Base-by-base conservation (phyloP, 2,329 filamentous ascomycete species). In the Dryadomyces quercus-mongolicae region DNA sequence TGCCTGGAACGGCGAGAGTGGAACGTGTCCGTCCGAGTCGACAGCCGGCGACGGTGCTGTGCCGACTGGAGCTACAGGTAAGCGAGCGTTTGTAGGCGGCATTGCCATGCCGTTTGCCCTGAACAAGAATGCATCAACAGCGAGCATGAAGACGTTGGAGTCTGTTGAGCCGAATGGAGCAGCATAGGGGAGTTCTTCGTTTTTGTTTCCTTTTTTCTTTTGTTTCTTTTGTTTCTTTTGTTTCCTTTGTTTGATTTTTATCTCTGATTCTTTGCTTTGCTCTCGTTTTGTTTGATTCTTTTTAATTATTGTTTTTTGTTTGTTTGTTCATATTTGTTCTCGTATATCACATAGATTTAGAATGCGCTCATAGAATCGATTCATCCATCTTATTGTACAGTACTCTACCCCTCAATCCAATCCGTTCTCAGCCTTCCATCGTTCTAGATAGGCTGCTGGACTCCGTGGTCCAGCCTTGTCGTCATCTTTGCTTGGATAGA, bases 91-190 rank as follows among this genome's bases (percentile, higher is more conserved):
- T 48, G 73, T 86, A 6, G 81, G 80, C 20, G 83, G 85, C 0
- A 78, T 89, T 25, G 85, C 86, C 0, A 77, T 88, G 60, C 86
- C 86, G 0, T 91, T 91, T 63, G 85, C 79, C 55, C 66, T 91
- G 15, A 76, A 77, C 52, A 77, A 77, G 59, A 76, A 85, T 20
- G 77, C 78, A 2, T 77, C 80, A 4, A 85, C 81, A 18, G 83
- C 83, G 1, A 88, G 84, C 68, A 88, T 85, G 76, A 69, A 84
- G 52, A 88, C 85, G 0, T 67, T 89, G 20, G 70, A 73, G 40
- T 80, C 77, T 18, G 47, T 16, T 5, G 15, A 12, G 36, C 3
- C 36, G 4, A 4, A 12, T 40, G 6, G 3, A 16, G 36, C 36
- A 16, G 36, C 36, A 12, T 40, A 4, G 8, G 36, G 10, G n/a